These are phyloP conservation scores for Lachnellula arida DNA, from an alignment of 2,329 filamentous ascomycete genomes.

Conservation along the genomic window DNA sequence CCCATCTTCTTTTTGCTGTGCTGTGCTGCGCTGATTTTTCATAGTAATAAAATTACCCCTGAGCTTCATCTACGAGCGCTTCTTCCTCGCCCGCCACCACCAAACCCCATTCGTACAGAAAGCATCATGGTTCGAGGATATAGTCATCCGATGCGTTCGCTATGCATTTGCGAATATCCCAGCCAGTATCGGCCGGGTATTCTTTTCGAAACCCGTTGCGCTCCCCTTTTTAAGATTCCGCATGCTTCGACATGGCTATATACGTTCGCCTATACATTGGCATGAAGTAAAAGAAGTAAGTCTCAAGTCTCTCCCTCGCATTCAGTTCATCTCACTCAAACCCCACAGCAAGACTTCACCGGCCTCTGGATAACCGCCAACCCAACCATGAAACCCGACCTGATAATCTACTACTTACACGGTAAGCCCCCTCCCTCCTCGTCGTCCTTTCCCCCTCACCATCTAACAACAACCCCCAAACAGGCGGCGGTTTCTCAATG, in stretches of 20 bases:
- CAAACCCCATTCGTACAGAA: slow-evolving; percentile 61
- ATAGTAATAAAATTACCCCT: slow-evolving; percentile 55
- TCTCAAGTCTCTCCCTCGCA: slow-evolving; percentile 9
- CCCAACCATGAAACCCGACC: slow-evolving; percentile 57
- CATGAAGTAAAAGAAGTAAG: slow-evolving; percentile 50
- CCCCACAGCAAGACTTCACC: slow-evolving; percentile 43
- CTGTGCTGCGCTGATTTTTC: slow-evolving; percentile 7
- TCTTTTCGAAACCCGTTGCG: slow-evolving; percentile 70
- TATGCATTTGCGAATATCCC: slow-evolving; percentile 73
- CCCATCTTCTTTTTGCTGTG: background rate
- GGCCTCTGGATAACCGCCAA: slow-evolving; percentile 69
- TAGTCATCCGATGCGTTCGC: slow-evolving; percentile 71
- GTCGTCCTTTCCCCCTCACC: too few species aligned
- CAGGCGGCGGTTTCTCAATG: slow-evolving; percentile 78
- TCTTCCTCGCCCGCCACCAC: slow-evolving; percentile 40
- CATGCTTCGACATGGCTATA: slow-evolving; percentile 66
- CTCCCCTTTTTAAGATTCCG: slow-evolving; percentile 72
- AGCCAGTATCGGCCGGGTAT: slow-evolving; percentile 63
- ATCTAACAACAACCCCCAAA: background rate
- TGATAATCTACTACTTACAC: slow-evolving; percentile 79
- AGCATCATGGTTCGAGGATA: slow-evolving; percentile 70
- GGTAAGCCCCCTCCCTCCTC: slow-evolving; percentile 55
- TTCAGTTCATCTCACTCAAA: background rate
- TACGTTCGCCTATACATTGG: slow-evolving; percentile 60
- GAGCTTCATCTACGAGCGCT: slow-evolving; percentile 54